phyloP scores from a whole-genome alignment of 176 grass and related monocot species.

The Oryza officinalis region DNA sequence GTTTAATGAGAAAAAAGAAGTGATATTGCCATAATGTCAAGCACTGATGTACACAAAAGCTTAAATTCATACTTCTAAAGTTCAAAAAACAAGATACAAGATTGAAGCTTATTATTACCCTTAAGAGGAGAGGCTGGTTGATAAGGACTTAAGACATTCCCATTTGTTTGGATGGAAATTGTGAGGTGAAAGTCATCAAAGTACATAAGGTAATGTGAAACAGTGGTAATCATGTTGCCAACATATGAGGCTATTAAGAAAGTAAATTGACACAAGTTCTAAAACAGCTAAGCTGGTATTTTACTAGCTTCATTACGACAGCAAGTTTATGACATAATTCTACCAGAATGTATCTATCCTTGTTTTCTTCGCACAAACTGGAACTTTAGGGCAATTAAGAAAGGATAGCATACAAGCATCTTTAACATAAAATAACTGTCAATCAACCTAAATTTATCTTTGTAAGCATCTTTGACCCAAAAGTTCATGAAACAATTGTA shows the following conservation, averaged over 20 bases:
- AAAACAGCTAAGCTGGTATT: not conserved
- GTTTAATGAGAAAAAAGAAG: not conserved
- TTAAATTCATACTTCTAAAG: slow-evolving; percentile 5
- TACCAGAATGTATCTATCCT: slow-evolving; percentile 8
- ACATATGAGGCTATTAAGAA: not conserved
- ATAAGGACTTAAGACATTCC: slow-evolving; percentile 1
- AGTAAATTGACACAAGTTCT: not conserved
- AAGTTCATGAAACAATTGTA: not conserved
- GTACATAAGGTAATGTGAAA: not conserved
- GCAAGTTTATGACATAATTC: not conserved
- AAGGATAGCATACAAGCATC: not conserved
- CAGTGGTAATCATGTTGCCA: not conserved
- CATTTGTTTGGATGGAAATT: slow-evolving; percentile 1
- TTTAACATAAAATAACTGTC: not conserved
- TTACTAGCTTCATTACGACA: not conserved
- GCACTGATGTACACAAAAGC: not conserved
- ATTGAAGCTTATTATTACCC: not conserved
- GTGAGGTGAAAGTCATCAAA: not conserved
- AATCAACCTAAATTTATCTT: not conserved
- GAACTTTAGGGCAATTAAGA: not conserved
- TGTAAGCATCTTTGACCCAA: not conserved
- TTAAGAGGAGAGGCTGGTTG: not conserved
- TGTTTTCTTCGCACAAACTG: not conserved
- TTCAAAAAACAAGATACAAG: not conserved
- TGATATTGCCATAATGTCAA: not conserved